Percentiles rank a stretch among this genome's conserved stretches.
These are phyloP conservation scores for Boletus rubroflammeus DNA, from an alignment of 768 basidiomycete genomes.

Conservation along the genomic window DNA sequence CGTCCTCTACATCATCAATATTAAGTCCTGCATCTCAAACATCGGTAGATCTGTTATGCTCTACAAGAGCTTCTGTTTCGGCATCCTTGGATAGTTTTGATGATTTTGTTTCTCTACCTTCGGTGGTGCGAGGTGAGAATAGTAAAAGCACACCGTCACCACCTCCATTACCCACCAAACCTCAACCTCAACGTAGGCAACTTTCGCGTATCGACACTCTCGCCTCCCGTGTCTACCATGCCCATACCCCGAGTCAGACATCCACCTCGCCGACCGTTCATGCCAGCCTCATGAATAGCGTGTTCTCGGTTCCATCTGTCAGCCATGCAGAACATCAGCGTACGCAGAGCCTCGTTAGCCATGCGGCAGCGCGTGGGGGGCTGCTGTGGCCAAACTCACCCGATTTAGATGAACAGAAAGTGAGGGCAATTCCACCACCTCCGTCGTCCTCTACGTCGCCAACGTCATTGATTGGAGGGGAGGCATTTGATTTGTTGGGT, in stretches of 20 bases:
- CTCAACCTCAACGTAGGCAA: conserved; percentile 2
- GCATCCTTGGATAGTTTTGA: conserved; percentile 44
- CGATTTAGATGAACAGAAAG: conserved; percentile 19
- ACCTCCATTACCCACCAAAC: conserved; percentile 40
- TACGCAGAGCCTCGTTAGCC: conserved; percentile 54
- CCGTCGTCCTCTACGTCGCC: conserved; percentile 11
- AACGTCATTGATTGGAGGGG: not conserved
- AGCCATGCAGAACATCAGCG: conserved; percentile 50
- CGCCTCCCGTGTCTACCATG: conserved; percentile 12
- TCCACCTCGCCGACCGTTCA: conserved; percentile 10
- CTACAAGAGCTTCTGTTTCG: conserved; percentile 22
- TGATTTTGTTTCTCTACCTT: conserved; percentile 41
- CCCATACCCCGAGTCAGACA: conserved; percentile 20
- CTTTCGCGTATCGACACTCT: conserved; percentile 11
- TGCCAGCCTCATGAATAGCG: conserved; percentile 12
- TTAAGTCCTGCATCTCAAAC: conserved; percentile 23
- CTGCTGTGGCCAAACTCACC: conserved; percentile 37
- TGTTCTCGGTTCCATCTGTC: conserved; percentile 17
- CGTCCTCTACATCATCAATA: conserved; percentile 27
- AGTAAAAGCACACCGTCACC: conserved; percentile 45
- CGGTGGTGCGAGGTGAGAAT: not conserved
- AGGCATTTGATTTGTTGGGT: conserved; percentile 20
- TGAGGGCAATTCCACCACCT: conserved; percentile 28
- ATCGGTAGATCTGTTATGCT: conserved; percentile 18
- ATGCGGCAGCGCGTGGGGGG: conserved; percentile 47